These are phyloP conservation scores for Achaetomium macrosporum DNA, from an alignment of 2,329 filamentous ascomycete genomes.

Conservation along the genomic window DNA sequence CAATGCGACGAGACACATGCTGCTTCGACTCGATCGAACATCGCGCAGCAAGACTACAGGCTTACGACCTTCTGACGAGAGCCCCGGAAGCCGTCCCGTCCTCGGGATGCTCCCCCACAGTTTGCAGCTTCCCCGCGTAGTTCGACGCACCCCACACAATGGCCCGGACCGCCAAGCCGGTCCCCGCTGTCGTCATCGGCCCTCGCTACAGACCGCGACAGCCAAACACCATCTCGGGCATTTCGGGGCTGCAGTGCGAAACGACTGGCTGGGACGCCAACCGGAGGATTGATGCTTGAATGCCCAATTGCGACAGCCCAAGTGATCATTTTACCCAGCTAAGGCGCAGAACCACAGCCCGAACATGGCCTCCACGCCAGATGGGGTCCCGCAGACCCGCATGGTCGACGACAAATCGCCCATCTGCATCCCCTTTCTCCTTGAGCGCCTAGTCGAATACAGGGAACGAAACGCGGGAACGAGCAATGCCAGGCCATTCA, in stretches of 20 bases:
- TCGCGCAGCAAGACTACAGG: no score
- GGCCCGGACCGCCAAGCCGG: neutral
- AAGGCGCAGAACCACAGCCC: neutral
- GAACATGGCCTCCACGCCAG: conserved; percentile 27
- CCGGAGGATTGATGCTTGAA: neutral
- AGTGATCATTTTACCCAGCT: neutral
- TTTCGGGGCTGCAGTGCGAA: conserved; percentile 1
- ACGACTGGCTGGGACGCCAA: conserved; percentile 1
- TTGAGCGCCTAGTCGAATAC: conserved; percentile 48
- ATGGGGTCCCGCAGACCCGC: conserved; percentile 28
- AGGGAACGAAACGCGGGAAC: conserved; percentile 32
- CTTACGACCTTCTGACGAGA: no score
- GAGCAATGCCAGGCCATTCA: conserved; percentile 55
- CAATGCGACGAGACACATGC: no score
- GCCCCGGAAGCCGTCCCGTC: no score
- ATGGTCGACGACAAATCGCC: conserved; percentile 73
- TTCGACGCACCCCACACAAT: conserved; percentile 10
- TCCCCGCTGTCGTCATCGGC: conserved; percentile 16
- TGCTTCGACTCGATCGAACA: no score
- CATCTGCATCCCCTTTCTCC: conserved; percentile 71
- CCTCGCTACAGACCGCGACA: neutral
- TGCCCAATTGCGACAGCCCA: conserved; percentile 14
- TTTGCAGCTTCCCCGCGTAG: conserved; percentile 10
- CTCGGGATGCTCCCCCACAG: conserved; percentile 8
- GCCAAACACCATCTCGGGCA: neutral